These are phyloP conservation scores for Ogataea degrootiae DNA, from an alignment of 805 yeast genomes.

Conservation along the genomic window DNA sequence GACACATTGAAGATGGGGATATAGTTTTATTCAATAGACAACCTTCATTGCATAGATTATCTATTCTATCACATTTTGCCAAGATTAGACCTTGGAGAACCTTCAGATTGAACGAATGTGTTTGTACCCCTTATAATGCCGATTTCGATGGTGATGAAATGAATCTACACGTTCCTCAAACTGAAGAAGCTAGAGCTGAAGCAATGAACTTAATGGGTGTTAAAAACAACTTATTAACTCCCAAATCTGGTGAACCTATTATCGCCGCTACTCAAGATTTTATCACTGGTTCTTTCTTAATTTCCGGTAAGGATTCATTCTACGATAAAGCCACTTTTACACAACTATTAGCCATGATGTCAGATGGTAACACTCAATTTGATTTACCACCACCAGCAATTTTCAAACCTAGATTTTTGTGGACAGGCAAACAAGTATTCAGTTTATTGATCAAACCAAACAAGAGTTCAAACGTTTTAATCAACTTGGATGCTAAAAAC, in stretches of 20 bases:
- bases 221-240: conserved; percentile 88
- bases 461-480: conserved; percentile 65
- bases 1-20: conserved; percentile 97
- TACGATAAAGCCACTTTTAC: conserved; percentile 82
- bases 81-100: conserved; percentile 98
- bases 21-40: conserved; percentile 94
- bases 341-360: conserved; percentile 90
- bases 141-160: conserved; percentile 99
- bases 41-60: conserved; percentile 92
- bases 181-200: conserved; percentile 98
- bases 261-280: conserved; percentile 99
- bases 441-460: conserved; percentile 84
- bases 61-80: conserved; percentile 93
- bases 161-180: conserved; percentile 98
- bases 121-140: conserved; percentile 98
- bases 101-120: conserved; percentile 95
- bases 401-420: conserved; percentile 77
- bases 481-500: conserved; percentile 91
- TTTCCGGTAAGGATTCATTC: conserved; percentile 90
- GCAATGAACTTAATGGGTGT: conserved; percentile 99
- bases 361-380: conserved; percentile 82
- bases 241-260: conserved; percentile 97
- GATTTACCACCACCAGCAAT: conserved; percentile 96
- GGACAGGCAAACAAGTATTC: conserved; percentile 98
- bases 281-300: conserved; percentile 91